Conservation (phyloP, 2,329 filamentous ascomycete genomes). For the Plenodomus tracheiphilus region DNA sequence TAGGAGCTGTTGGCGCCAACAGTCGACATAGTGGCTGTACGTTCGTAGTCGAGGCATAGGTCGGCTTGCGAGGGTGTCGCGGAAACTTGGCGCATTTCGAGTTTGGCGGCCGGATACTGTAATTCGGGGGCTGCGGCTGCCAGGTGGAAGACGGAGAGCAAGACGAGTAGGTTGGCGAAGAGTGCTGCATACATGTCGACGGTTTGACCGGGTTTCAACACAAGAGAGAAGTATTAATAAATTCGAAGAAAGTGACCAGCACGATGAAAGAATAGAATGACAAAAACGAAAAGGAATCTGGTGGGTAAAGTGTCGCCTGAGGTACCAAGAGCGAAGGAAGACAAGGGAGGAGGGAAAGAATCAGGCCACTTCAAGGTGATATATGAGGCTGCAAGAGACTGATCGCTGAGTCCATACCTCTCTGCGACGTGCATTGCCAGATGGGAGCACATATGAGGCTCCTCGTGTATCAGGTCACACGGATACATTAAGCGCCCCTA, state of each 20-base stretch:
- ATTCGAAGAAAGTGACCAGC: slow-evolving; percentile 34
- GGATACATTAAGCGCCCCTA: slow-evolving; percentile 28
- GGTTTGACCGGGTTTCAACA: not conserved
- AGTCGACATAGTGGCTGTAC: slow-evolving; percentile 53
- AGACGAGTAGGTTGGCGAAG: slow-evolving; percentile 29
- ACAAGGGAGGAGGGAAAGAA: slow-evolving; percentile 27
- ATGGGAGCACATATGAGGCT: slow-evolving; percentile 30
- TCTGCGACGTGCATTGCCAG: slow-evolving; percentile 35
- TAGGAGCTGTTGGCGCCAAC: slow-evolving; percentile 52
- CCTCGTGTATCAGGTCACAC: slow-evolving; percentile 28
- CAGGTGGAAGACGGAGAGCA: slow-evolving; percentile 30
- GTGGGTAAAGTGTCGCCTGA: slow-evolving; percentile 17
- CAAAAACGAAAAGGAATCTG: slow-evolving; percentile 17
- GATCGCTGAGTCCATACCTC: slow-evolving; percentile 28
- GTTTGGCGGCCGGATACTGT: slow-evolving; percentile 16
- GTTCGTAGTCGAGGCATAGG: slow-evolving; percentile 50
- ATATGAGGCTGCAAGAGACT: slow-evolving; percentile 30
- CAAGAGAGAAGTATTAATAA: not conserved
- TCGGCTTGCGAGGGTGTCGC: slow-evolving; percentile 25
- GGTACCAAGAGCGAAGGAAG: slow-evolving; percentile 20
- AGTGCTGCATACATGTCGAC: slow-evolving; percentile 31
- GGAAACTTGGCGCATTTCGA: slow-evolving; percentile 33
- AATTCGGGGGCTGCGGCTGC: slow-evolving; percentile 16
- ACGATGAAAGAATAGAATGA: slow-evolving; percentile 25
- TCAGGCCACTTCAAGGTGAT: slow-evolving; percentile 37